Evolutionary conservation across 2,329 filamentous ascomycete species (phyloP).

Genomic region (Ophiocordyceps camponoti-rufipedis): DNA sequence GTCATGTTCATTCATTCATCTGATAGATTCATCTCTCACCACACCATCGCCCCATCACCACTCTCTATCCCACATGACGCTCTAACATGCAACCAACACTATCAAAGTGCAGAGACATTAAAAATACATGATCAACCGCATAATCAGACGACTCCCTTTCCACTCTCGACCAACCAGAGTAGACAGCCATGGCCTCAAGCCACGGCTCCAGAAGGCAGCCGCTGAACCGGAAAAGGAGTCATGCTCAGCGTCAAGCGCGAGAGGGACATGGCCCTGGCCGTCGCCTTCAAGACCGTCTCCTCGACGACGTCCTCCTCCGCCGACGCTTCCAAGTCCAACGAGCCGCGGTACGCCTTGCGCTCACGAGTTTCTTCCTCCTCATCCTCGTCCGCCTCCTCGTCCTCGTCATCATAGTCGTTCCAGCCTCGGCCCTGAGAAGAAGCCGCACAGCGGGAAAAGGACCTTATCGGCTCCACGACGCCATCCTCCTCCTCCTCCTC

Average conservation of each 20-base stretch:
- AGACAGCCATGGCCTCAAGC: neutral
- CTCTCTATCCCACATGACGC: too few species aligned
- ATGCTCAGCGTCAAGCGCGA: constrained; percentile 35
- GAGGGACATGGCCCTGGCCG: constrained; percentile 45
- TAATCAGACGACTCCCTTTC: neutral
- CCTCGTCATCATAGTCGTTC: neutral
- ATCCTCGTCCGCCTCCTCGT: neutral
- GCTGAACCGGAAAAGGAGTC: constrained; percentile 7
- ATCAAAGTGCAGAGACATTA: too few species aligned
- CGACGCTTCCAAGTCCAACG: neutral
- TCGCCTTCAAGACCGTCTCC: constrained; percentile 24
- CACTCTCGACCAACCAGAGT: neutral
- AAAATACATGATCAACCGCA: neutral
- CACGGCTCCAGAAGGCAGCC: neutral
- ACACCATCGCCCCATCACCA: neutral
- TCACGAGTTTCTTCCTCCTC: too few species aligned
- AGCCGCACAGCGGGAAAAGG: too few species aligned
- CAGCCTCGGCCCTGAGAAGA: constrained; percentile 14
- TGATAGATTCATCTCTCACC: neutral
- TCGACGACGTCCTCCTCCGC: neutral
- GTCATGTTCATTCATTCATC: neutral
- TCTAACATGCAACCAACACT: too few species aligned
- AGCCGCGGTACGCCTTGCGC: too few species aligned
- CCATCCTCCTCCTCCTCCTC: constrained; percentile 18
- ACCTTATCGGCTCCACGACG: constrained; percentile 2